Evolutionary conservation across 1,284 basidiomycete genomes (phyloP), one percentile per base, ranked within the genome.

Genomic region (Papiliotrema nemorosa): DNA sequence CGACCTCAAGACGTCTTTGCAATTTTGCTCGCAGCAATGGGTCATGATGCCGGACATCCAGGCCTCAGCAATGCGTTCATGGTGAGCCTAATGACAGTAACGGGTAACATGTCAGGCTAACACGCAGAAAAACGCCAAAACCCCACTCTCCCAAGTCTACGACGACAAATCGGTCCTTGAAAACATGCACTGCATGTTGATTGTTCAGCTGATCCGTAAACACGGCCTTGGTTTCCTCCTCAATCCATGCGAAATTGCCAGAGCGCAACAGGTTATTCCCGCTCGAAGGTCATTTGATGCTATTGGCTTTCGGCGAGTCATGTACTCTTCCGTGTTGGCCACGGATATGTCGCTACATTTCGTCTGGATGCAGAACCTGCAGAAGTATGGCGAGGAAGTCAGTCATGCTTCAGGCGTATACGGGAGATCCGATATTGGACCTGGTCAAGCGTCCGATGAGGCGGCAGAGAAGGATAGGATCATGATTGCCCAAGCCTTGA

Each of bases 31-130:
- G 90, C 89, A 3, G 90, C 91, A 33, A 90, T 96, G 60, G 92
- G 92, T 0, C 93, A 97, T 67, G 92, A 97, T 72, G 90, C 91
- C 14, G 92, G 90, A 0, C 92, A 97, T 75, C 93, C 92, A 0
- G 93, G 92, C 0, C 80, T 96, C 49, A 87, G 85, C 40, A 96
- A 96, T 68, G 78, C 83, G 6, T 96, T 94, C 74, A 88, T 96
- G 87, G 90, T 90, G 58, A 70, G 83, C 80, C 33, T 37, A 29
- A 26, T 49, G 25, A 20, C n/a, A n/a, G 16, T 45, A 39, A 40
- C 33, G 5, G 12, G n/a, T 22, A 22, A 16, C 26, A 13, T 29
- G 22, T 16, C 24, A 38, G 44, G 40, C 50, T 18, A 14, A 31
- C 22, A 27, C 24, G 33, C 34, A 93, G 91, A 88, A 89, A 84